Percentiles rank a stretch among this genome's conserved stretches.
Evolutionary conservation across 352 stramenopile species (phyloP).

Genomic region (Phytophthora quininea): DNA sequence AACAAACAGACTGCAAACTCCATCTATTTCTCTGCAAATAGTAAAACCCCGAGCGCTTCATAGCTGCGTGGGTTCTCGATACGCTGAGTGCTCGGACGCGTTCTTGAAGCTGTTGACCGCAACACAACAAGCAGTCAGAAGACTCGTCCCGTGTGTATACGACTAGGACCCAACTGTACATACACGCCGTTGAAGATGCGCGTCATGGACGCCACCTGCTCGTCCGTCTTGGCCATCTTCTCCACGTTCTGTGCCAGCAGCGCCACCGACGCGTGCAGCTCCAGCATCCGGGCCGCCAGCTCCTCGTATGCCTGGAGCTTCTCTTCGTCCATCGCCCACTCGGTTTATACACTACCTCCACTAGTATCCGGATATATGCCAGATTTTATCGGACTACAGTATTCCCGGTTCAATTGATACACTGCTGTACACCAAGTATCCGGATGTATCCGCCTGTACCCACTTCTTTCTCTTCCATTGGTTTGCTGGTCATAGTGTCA

Average conservation of each 20-base stretch:
- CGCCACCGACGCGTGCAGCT: conserved; percentile 76
- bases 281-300: conserved; percentile 71
- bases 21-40: conserved; percentile 11
- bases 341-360: not conserved
- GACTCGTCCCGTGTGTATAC: not conserved
- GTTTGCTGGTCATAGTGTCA: conserved; percentile 23
- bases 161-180: conserved; percentile 10
- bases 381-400: no score
- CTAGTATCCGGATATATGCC: conserved; percentile 9
- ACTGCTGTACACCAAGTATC: no score
- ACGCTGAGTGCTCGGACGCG: conserved; percentile 44
- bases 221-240: conserved; percentile 74
- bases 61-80: conserved; percentile 20
- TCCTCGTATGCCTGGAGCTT: conserved; percentile 73
- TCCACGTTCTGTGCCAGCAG: conserved; percentile 76
- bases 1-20: conserved; percentile 1
- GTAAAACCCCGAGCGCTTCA: not conserved
- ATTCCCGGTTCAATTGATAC: no score
- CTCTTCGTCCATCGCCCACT: conserved; percentile 62
- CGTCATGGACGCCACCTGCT: conserved; percentile 73
- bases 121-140: not conserved
- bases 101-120: conserved; percentile 50
- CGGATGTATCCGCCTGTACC: not conserved
- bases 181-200: conserved; percentile 82
- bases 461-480: conserved; percentile 11